Percentiles rank a stretch among this genome's conserved stretches.
phyloP scores from a whole-genome alignment of 108 stramenopile species.

The Discostella stelligeroides region DNA sequence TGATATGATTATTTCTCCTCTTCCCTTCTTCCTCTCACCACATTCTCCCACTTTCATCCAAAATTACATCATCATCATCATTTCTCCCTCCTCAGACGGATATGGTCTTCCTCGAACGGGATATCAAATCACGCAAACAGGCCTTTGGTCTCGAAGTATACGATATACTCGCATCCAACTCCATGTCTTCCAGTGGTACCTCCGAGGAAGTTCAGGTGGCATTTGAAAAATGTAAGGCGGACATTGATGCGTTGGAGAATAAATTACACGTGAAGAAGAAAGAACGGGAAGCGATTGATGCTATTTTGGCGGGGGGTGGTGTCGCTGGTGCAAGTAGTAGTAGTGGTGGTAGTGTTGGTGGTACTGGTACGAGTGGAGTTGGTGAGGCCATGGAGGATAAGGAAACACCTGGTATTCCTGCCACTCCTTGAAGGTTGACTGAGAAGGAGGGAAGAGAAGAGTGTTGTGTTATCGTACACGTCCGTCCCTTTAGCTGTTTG shows the following conservation, averaged over 20 bases:
- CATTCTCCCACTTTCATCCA: neutral
- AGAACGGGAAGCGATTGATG: constrained; percentile 47
- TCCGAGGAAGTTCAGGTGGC: constrained; percentile 51
- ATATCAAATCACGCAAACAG: constrained; percentile 88
- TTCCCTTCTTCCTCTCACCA: constrained; percentile 7
- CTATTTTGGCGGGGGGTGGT: constrained; percentile 2
- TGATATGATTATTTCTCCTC: too few relatives aligned
- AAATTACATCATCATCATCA: neutral
- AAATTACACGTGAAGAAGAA: constrained; percentile 30
- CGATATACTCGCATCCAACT: too few relatives aligned
- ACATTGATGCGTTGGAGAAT: constrained; percentile 35
- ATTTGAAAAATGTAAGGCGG: constrained; percentile 34
- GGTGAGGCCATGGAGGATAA: too few relatives aligned
- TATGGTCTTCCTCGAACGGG: constrained; percentile 85
- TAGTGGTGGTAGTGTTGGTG: constrained; percentile 14
- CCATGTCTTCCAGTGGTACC: too few relatives aligned
- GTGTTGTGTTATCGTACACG: too few relatives aligned
- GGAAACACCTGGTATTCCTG: neutral
- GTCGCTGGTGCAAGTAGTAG: constrained; percentile 1
- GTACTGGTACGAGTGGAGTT: too few relatives aligned
- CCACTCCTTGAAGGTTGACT: neutral
- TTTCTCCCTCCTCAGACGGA: constrained; percentile 57
- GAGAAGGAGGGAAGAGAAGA: too few relatives aligned
- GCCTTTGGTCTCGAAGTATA: constrained; percentile 81
- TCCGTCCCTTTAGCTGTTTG: too few relatives aligned